These are phyloP conservation scores for Cydonia oblonga DNA, from an alignment of 331 rosid species.

Conservation along the genomic window DNA sequence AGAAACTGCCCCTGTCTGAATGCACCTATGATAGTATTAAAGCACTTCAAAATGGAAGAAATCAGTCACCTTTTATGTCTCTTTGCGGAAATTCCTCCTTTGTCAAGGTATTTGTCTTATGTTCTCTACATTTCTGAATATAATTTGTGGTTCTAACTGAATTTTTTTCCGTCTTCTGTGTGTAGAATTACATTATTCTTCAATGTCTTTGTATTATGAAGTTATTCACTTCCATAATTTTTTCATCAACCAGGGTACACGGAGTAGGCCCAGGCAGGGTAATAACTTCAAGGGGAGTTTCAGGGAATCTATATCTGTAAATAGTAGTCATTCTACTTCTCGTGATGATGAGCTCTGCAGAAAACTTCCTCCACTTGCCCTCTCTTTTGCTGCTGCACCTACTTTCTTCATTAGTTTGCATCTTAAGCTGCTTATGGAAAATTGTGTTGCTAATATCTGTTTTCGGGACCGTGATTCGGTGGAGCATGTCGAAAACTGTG, in stretches of 20 bases:
- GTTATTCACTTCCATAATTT: slow-evolving; percentile 21
- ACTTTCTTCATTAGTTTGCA: slow-evolving; percentile 71
- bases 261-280: slow-evolving; percentile 43
- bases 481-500: slow-evolving; percentile 33
- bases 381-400: slow-evolving; percentile 75
- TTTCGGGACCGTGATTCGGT: slow-evolving; percentile 28
- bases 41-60: slow-evolving; percentile 55
- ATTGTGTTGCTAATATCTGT: slow-evolving; percentile 36
- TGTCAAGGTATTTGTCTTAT: slow-evolving; percentile 43
- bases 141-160: neutral
- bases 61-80: slow-evolving; percentile 24
- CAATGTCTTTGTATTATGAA: slow-evolving; percentile 1
- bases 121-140: slow-evolving; percentile 3
- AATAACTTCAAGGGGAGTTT: slow-evolving; percentile 44
- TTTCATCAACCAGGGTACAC: slow-evolving; percentile 35
- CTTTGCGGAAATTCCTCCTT: slow-evolving; percentile 19
- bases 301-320: slow-evolving; percentile 38
- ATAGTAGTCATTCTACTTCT: slow-evolving; percentile 18
- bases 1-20: slow-evolving; percentile 68
- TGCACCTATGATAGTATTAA: slow-evolving; percentile 84
- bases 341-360: slow-evolving; percentile 24
- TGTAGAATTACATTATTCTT: neutral
- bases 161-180: neutral
- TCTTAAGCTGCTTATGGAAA: slow-evolving; percentile 72
- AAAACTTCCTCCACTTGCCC: slow-evolving; percentile 63